Base-by-base conservation (phyloP, 345 rosid species). In the Citrus australasica region DNA sequence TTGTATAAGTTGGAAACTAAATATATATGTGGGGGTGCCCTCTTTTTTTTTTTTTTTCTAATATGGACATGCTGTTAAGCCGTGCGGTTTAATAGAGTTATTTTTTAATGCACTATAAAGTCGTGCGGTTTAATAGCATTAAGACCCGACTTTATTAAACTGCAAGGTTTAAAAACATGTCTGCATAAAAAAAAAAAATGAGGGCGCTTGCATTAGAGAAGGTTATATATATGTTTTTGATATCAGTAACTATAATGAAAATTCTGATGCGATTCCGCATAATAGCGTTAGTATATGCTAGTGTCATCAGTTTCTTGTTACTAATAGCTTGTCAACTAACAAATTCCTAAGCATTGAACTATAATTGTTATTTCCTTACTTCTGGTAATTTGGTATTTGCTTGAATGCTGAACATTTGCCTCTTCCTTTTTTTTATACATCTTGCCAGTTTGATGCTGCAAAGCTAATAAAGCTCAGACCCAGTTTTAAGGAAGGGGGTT, bases 401-500 rank as follows among this genome's bases (percentile, higher is more conserved):
- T 67, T 71, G 51, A 11, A n/a, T 51, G 19, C 51, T 78, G 37
- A 78, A 35, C 51, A 19, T 64, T 75, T 75, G 19, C 70, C 62
- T 27, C 65, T 79, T 53, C 22, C 17, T 67, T 37, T 32, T 65
- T 25, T 38, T 1, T 37, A 30, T 71, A 24, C 24, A 21, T n/a
- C 37, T 42, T 77, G 64, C 61, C 79, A 94, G 99, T 94, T 94
- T 85, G 99, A 92, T 83, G 86, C 89, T 75, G 85, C 82, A 71
- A 96, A 90, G 85, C 79, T 96, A 77, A 89, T 82, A 88, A 96
- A 91, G 86, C 98, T 96, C 71, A 87, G 87, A 70, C 95, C 99
- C 70, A 96, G 95, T 85, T 96, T 96, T 83, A 92, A 92, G 88
- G 83, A 87, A 78, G 94, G 97, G 16, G 99, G 99, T 77, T 82